Evolutionary conservation across 345 rosid genomes (phyloP).

Genomic region (Citrus hindsii): DNA sequence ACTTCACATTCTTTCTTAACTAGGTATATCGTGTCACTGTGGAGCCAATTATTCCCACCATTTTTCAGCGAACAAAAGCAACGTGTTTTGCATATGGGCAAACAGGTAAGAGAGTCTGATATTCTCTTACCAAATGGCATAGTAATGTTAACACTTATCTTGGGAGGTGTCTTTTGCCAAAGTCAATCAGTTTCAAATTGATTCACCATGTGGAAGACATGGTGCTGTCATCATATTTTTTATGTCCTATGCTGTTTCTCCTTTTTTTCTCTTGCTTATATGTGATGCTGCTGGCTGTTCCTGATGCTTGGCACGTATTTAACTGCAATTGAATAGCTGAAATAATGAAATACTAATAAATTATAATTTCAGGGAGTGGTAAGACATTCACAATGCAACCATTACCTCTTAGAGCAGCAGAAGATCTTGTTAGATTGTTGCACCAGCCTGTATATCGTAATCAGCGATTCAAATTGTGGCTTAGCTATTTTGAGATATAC

Average conservation of each 20-base stretch:
- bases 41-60: conserved; percentile 89
- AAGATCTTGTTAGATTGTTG: conserved; percentile 84
- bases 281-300: background rate
- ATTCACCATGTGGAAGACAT: background rate
- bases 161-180: background rate
- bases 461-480: conserved; percentile 92
- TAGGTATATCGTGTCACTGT: conserved; percentile 90
- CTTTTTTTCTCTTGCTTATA: background rate
- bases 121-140: background rate
- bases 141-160: background rate
- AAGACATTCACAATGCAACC: conserved; percentile 99
- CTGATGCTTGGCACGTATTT: background rate
- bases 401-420: conserved; percentile 77
- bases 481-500: conserved; percentile 94
- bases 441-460: conserved; percentile 78
- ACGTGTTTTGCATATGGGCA: conserved; percentile 99
- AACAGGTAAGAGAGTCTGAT: conserved; percentile 59
- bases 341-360: background rate
- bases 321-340: background rate
- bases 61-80: conserved; percentile 94
- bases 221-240: background rate
- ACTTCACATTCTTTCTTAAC: conserved; percentile 13
- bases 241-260: background rate
- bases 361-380: conserved; percentile 76
- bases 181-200: background rate